Percentiles rank a stretch among this genome's conserved stretches.
These are phyloP conservation scores for Aspergillus awamori DNA, from an alignment of 2,329 filamentous ascomycete species.

Conservation along the genomic window DNA sequence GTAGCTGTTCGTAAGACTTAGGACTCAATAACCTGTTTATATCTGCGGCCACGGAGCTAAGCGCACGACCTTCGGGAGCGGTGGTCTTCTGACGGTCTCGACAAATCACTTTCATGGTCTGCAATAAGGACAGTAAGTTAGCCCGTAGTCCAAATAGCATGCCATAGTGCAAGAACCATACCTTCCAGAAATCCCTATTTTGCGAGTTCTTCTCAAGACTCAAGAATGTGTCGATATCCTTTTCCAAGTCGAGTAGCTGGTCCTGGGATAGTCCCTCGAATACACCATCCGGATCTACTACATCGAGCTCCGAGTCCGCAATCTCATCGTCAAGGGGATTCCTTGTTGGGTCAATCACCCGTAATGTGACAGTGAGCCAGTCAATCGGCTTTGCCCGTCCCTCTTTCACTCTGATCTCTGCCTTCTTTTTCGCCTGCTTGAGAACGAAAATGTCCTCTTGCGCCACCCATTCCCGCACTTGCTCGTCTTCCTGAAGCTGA, in stretches of 20 bases:
- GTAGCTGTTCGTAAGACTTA: slow-evolving; percentile 85
- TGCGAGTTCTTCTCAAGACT: slow-evolving; percentile 75
- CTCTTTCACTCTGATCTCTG: slow-evolving; percentile 89
- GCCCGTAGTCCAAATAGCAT: not conserved
- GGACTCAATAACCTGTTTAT: slow-evolving; percentile 84
- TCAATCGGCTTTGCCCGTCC: slow-evolving; percentile 90
- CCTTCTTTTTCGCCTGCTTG: slow-evolving; percentile 97
- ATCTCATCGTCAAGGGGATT: slow-evolving; percentile 82
- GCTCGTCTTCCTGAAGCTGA: slow-evolving; percentile 72
- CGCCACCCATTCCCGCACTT: slow-evolving; percentile 81
- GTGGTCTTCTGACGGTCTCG: slow-evolving; percentile 71
- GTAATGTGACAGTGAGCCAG: slow-evolving; percentile 86
- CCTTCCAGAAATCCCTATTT: slow-evolving; percentile 87
- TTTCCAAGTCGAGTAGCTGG: slow-evolving; percentile 74
- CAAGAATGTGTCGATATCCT: slow-evolving; percentile 78
- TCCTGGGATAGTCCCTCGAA: slow-evolving; percentile 70
- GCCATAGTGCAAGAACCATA: slow-evolving; percentile 36
- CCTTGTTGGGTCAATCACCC: slow-evolving; percentile 82
- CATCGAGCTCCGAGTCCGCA: slow-evolving; percentile 72
- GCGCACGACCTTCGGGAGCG: slow-evolving; percentile 70
- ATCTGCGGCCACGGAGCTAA: slow-evolving; percentile 80
- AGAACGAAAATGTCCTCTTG: slow-evolving; percentile 96
- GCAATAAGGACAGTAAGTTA: slow-evolving; percentile 16
- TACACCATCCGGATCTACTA: slow-evolving; percentile 79
- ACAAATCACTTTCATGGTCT: slow-evolving; percentile 83